Evolutionary conservation across 805 yeast genomes (phyloP).

Genomic region (Candida krabiensis): DNA sequence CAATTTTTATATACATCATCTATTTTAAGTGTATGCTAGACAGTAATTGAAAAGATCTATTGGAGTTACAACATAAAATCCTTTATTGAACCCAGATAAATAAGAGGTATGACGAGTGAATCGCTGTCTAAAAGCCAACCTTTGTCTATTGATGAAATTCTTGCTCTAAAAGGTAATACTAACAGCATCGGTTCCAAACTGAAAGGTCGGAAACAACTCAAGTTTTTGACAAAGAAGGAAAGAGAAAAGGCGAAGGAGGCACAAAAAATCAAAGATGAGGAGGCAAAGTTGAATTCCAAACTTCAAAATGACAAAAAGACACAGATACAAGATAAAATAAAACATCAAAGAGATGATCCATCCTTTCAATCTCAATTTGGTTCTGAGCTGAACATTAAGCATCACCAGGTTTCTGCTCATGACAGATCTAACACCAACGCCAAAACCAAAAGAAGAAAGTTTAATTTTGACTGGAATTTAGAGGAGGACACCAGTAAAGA

Average conservation of each 20-base stretch:
- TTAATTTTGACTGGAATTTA: slow-evolving; percentile 68
- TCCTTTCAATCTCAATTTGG: too few relatives aligned
- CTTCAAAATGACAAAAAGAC: slow-evolving; percentile 2
- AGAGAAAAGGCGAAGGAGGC: slow-evolving; percentile 37
- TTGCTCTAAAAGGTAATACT: slow-evolving; percentile 23
- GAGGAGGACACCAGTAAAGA: slow-evolving; percentile 62
- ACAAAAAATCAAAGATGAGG: slow-evolving; percentile 15
- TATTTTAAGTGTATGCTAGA: too few relatives aligned
- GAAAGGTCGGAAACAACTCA: slow-evolving; percentile 12
- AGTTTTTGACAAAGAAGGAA: slow-evolving; percentile 47
- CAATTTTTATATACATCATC: too few relatives aligned
- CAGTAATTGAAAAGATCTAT: too few relatives aligned
- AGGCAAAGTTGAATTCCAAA: slow-evolving; percentile 1
- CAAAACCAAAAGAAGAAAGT: slow-evolving; percentile 35
- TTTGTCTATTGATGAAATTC: slow-evolving; percentile 37
- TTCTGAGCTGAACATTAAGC: background rate
- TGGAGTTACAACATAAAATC: too few relatives aligned
- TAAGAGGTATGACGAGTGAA: slow-evolving; percentile 1
- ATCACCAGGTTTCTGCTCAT: background rate
- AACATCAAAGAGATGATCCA: background rate
- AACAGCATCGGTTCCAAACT: slow-evolving; percentile 29
- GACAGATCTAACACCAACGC: background rate
- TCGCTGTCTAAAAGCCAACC: slow-evolving; percentile 26
- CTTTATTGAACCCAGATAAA: too few relatives aligned
- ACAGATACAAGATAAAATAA: background rate